Conservation (phyloP, 2,329 filamentous ascomycete species). For the Penicillium sp. region DNA sequence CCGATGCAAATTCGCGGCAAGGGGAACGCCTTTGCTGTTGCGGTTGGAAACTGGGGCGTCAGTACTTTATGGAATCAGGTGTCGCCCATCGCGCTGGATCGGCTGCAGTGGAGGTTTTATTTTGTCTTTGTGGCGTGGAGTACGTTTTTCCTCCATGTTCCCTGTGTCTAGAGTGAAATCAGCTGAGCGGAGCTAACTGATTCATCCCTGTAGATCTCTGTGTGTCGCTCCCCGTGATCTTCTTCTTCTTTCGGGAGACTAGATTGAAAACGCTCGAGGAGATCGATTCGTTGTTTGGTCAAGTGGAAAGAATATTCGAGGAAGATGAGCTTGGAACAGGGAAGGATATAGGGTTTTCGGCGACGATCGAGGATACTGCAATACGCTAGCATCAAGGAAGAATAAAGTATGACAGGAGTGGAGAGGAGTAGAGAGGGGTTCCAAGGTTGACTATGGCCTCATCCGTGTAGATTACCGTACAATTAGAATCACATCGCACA, state of each 20-base stretch:
- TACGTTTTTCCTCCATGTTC: constrained; percentile 11
- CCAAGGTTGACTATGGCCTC: neutral
- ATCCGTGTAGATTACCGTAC: neutral
- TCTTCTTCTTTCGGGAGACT: constrained; percentile 52
- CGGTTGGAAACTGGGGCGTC: constrained; percentile 57
- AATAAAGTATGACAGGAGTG: neutral
- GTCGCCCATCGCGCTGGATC: constrained; percentile 49
- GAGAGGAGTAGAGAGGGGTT: neutral
- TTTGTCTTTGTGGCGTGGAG: constrained; percentile 55
- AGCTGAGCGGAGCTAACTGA: constrained; percentile 1
- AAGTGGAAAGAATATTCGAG: neutral
- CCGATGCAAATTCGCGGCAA: constrained; percentile 61
- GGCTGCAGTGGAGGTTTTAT: constrained; percentile 54
- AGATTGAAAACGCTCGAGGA: constrained; percentile 54
- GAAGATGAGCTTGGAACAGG: neutral
- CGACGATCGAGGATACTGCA: constrained; percentile 13
- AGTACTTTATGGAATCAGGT: constrained; percentile 58
- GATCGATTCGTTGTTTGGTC: constrained; percentile 55
- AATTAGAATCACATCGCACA: neutral
- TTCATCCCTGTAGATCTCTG: constrained; percentile 25
- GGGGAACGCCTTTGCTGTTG: constrained; percentile 56
- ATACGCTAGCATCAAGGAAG: neutral
- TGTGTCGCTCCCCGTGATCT: constrained; percentile 45
- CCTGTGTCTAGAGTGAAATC: neutral
- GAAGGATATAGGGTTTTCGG: constrained; percentile 11